phyloP scores from a whole-genome alignment of 371 early-diverging fungal genomes.

The Zychaea mexicana region DNA sequence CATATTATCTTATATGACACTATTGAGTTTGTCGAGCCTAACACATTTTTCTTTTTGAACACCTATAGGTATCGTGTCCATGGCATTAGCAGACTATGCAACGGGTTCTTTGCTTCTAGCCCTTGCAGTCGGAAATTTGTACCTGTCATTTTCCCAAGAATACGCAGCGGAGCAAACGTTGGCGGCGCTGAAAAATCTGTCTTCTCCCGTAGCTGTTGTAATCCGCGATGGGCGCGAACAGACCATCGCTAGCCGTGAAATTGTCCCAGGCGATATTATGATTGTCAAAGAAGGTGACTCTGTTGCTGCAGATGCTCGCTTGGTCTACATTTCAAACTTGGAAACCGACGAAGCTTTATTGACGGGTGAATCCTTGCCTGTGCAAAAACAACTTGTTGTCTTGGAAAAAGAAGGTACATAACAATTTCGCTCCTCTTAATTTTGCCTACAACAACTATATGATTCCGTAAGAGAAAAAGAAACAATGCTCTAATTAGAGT shows the following conservation, averaged over 20 bases:
- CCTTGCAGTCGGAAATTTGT: conserved; percentile 78
- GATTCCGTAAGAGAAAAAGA: no score
- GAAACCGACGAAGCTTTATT: conserved; percentile 88
- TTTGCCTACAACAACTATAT: no score
- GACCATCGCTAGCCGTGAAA: conserved; percentile 71
- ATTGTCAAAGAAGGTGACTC: conserved; percentile 88
- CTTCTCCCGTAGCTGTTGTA: conserved; percentile 72
- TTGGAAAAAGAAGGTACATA: not conserved
- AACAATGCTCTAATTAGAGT: no score
- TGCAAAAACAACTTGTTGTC: conserved; percentile 47
- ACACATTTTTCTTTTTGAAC: no score
- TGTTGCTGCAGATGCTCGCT: conserved; percentile 88
- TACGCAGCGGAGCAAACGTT: conserved; percentile 87
- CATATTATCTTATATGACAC: not conserved
- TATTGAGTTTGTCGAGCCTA: no score
- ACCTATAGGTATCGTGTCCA: conserved; percentile 53
- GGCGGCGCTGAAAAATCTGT: conserved; percentile 83
- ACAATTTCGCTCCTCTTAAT: no score
- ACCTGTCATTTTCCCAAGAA: conserved; percentile 86
- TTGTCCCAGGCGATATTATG: conserved; percentile 91
- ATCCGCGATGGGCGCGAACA: conserved; percentile 79
- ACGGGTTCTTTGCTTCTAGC: conserved; percentile 74
- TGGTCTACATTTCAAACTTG: conserved; percentile 83
- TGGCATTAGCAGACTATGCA: conserved; percentile 64
- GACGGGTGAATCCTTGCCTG: conserved; percentile 80